Evolutionary conservation across 371 early-diverging fungal species (phyloP), one percentile per base, ranked within the genome.

Genomic region (Mucor irregularis): DNA sequence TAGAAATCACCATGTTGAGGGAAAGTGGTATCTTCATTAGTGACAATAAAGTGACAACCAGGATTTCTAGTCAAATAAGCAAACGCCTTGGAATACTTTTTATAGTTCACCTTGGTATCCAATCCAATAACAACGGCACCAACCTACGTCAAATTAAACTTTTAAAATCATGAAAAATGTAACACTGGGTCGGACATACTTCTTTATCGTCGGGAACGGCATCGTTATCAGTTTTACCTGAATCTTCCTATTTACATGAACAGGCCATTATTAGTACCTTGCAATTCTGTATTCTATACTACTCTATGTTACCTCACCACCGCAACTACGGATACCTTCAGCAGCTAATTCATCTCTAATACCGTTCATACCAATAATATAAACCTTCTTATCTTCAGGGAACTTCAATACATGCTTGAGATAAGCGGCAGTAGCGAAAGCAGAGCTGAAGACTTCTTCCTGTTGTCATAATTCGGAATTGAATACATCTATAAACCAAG

Each of bases 381-480:
- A 98, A 4, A 92, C 94, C 65, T 90, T 86, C 73, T 96, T 95
- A 62, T 90, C 89, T 24, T 60, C 62, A 2, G 93, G 87, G 42
- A 97, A 91, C 19, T 90, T 76, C 21, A 89, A 71, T 5, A 91
- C 80, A 51, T 94, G 70, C 62, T 83, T 86, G 17, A 98, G 76
- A 66, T 97, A 98, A 54, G 88, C 88, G 0, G 99, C 99, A 0
- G 97, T 91, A 0, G 95, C 95, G 69, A 89, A 95, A 0, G 97
- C 85, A n/a, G 97, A 95, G 43, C 92, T 88, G 57, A 96, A 96
- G 13, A 98, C 90, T 51, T 98, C 95, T 19, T 90, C 87, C 87
- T 92, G 71, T 19, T 34, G 14, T 19, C 14, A 35, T 13, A 29
- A 24, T 8, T 34, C 13, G 30, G 19, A 14, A n/a, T n/a, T n/a